Conservation (phyloP, 495 filamentous ascomycete species). For the Podospora pseudoanserina region DNA sequence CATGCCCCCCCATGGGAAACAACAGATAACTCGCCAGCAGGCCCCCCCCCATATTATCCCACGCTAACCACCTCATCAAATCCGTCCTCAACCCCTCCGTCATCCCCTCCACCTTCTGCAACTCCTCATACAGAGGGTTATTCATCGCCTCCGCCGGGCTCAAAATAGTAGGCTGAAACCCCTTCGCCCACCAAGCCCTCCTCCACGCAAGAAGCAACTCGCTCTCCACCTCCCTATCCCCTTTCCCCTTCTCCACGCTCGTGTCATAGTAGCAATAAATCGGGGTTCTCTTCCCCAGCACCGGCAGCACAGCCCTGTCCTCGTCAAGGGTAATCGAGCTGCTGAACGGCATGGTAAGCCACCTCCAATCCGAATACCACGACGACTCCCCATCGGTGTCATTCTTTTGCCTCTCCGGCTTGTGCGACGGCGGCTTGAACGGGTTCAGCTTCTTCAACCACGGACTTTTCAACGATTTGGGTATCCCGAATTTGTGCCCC, state of each 20-base stretch:
- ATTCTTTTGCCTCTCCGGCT: slow-evolving; percentile 68
- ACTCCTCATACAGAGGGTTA: slow-evolving; percentile 69
- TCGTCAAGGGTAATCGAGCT: slow-evolving; percentile 81
- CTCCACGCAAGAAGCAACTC: slow-evolving; percentile 83
- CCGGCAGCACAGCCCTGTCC: slow-evolving; percentile 80
- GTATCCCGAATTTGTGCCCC: slow-evolving; percentile 42
- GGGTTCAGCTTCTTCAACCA: slow-evolving; percentile 47
- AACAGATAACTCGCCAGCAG: slow-evolving; percentile 73
- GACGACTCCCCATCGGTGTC: slow-evolving; percentile 71
- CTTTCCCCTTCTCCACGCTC: slow-evolving; percentile 56
- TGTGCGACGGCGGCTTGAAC: slow-evolving; percentile 69
- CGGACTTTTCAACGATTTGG: slow-evolving; percentile 43
- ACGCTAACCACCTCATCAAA: slow-evolving; percentile 82
- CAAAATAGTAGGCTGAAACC: slow-evolving; percentile 82
- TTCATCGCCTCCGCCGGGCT: slow-evolving; percentile 78
- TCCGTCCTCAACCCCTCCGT: slow-evolving; percentile 60
- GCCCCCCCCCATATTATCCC: slow-evolving; percentile 88
- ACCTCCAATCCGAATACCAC: slow-evolving; percentile 87
- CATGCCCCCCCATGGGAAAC: slow-evolving; percentile 78
- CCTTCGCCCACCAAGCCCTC: slow-evolving; percentile 89
- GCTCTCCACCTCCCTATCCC: slow-evolving; percentile 65
- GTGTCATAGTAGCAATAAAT: slow-evolving; percentile 92
- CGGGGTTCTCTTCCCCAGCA: slow-evolving; percentile 64
- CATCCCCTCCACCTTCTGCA: slow-evolving; percentile 56
- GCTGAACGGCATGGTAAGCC: slow-evolving; percentile 81